These are phyloP conservation scores for Cadophora malorum DNA, from an alignment of 2,329 filamentous ascomycete species.

Conservation along the genomic window DNA sequence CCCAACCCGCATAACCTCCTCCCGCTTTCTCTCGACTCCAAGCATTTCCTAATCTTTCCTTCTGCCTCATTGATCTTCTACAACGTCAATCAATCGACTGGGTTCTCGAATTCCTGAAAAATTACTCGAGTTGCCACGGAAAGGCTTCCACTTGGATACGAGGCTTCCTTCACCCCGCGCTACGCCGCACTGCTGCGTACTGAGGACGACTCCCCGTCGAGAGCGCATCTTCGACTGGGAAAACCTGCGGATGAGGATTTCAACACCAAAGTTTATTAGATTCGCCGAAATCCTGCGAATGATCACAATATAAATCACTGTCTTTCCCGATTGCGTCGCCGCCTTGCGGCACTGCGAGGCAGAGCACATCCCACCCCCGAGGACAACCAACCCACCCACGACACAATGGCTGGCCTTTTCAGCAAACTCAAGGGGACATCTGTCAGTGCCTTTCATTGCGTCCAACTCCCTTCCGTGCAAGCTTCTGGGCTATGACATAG, in stretches of 20 bases:
- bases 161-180: conserved; percentile 29
- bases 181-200: conserved; percentile 25
- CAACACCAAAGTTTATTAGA: background rate
- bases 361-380: conserved; percentile 23
- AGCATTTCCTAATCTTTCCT: background rate
- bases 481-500: background rate
- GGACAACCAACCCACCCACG: conserved; percentile 18
- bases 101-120: background rate
- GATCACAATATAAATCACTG: conserved; percentile 27
- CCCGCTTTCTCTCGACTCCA: conserved; percentile 17
- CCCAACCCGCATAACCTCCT: conserved; percentile 18
- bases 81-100: conserved; percentile 4
- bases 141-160: conserved; percentile 24
- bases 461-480: background rate
- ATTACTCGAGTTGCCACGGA: conserved; percentile 17
- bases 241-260: conserved; percentile 19
- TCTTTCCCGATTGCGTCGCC: conserved; percentile 30
- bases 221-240: conserved; percentile 1
- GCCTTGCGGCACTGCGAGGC: conserved; percentile 34
- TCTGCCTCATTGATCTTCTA: conserved; percentile 1
- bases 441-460: conserved; percentile 52
- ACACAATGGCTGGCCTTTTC: conserved; percentile 62
- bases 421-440: conserved; percentile 63
- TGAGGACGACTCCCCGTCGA: conserved; percentile 14
- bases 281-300: conserved; percentile 29